Evolutionary conservation across 1,139 yeast species (phyloP).

Genomic region (Yarrowia galli): DNA sequence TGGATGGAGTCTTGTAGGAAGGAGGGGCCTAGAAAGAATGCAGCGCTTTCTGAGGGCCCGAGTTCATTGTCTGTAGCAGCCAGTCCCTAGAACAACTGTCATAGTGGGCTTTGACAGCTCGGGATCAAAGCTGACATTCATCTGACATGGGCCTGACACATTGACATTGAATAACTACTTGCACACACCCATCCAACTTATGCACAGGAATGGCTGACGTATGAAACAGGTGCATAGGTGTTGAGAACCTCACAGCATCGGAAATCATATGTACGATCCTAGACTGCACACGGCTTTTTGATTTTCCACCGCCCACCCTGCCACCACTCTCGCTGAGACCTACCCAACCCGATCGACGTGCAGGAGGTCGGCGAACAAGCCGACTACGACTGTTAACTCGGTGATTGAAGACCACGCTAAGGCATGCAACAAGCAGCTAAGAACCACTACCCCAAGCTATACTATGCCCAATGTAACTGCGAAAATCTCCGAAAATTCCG

Average conservation of each 20-base stretch:
- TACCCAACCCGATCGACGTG: slow-evolving; percentile 8
- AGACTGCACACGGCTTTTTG: background rate
- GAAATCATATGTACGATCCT: background rate
- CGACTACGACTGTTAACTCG: background rate
- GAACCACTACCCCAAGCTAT: slow-evolving; percentile 9
- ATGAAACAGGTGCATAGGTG: background rate
- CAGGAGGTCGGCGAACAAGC: slow-evolving; percentile 12
- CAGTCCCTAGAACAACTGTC: slow-evolving; percentile 9
- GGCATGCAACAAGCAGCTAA: slow-evolving; percentile 5
- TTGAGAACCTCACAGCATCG: background rate
- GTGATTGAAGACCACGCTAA: slow-evolving; percentile 22
- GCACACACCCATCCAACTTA: too few species aligned
- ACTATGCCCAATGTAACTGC: slow-evolving; percentile 14
- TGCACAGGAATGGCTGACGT: background rate
- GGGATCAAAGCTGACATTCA: slow-evolving; percentile 6
- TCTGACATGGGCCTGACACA: background rate
- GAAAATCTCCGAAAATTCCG: slow-evolving; percentile 27
- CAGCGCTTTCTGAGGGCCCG: background rate
- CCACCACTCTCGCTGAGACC: slow-evolving; percentile 8
- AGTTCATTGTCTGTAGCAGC: background rate
- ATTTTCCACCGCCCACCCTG: slow-evolving; percentile 25
- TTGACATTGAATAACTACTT: background rate
- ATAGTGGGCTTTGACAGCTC: slow-evolving; percentile 11
- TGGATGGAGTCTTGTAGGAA: background rate
- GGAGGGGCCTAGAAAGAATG: slow-evolving; percentile 26